A percentile compares a stretch with the other conserved stretches of the same genome.
Evolutionary conservation across 805 yeast genomes (phyloP).

Genomic region (Metschnikowia drakensbergensis): DNA sequence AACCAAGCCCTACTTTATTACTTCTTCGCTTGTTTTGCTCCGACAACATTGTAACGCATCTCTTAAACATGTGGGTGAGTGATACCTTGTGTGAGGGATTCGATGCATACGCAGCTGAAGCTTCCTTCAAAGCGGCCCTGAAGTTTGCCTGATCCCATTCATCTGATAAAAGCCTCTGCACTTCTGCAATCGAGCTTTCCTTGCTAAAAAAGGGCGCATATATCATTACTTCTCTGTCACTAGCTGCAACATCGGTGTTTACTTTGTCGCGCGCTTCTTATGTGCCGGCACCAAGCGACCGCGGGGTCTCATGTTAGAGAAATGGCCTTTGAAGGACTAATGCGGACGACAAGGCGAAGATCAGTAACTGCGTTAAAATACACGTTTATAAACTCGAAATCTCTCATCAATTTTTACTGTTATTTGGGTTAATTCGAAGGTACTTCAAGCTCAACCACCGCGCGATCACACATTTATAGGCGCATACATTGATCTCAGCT

Average conservation of each 20-base stretch:
- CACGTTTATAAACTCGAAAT: background rate
- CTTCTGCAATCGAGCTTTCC: background rate
- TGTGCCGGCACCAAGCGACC: background rate
- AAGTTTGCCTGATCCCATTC: background rate
- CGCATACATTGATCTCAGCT: too few species aligned
- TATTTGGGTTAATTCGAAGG: too few species aligned
- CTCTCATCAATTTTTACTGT: too few species aligned
- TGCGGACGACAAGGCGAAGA: background rate
- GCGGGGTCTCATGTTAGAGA: background rate
- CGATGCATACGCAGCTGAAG: background rate
- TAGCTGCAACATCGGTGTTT: background rate
- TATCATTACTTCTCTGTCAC: background rate
- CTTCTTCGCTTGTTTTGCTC: background rate
- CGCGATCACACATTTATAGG: too few species aligned
- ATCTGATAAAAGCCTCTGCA: background rate
- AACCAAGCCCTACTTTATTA: background rate
- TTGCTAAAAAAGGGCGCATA: background rate
- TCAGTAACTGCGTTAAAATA: background rate
- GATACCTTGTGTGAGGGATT: background rate
- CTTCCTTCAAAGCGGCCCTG: background rate
- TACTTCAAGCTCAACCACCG: too few species aligned
- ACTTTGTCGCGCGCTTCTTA: background rate
- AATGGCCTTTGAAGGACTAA: slow-evolving; percentile 3
- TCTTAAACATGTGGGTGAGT: background rate
- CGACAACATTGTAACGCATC: background rate